phyloP scores from a whole-genome alignment of 129 eudicot genomes.

The Lonicera japonica region DNA sequence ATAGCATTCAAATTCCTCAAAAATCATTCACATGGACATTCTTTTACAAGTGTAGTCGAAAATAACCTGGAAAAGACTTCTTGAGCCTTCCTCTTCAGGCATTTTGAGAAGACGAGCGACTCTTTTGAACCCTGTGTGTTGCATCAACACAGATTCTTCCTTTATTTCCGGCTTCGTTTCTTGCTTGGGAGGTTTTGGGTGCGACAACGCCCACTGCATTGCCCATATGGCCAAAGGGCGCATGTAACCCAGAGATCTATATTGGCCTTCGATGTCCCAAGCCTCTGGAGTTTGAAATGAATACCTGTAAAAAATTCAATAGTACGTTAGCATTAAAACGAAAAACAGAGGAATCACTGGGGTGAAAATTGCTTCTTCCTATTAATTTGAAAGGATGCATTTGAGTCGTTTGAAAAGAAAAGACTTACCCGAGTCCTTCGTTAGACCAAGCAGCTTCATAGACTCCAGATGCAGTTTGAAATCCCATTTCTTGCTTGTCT shows the following conservation, averaged over 20 bases:
- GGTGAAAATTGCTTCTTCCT: neutral
- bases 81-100: constrained; percentile 46
- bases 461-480: constrained; percentile 77
- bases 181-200: constrained; percentile 33
- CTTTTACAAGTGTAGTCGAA: constrained; percentile 74
- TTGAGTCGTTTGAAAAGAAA: too few species aligned
- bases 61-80: constrained; percentile 48
- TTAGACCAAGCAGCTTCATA: constrained; percentile 79
- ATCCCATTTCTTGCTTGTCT: constrained; percentile 69
- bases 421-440: constrained; percentile 74
- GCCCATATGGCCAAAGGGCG: constrained; percentile 96
- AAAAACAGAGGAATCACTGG: neutral
- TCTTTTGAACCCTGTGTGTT: constrained; percentile 59
- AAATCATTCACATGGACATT: constrained; percentile 29
- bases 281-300: constrained; percentile 91
- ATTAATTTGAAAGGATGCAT: too few species aligned
- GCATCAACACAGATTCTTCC: constrained; percentile 46
- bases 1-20: neutral
- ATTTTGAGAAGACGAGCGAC: constrained; percentile 73
- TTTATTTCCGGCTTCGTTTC: constrained; percentile 40
- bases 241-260: constrained; percentile 77
- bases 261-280: constrained; percentile 65
- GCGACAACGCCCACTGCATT: constrained; percentile 90
- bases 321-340: neutral
- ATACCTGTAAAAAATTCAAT: constrained; percentile 41